Percentiles rank a stretch among this genome's conserved stretches.
phyloP scores from a whole-genome alignment of 805 yeast genomes.

The Barnettozyma pratensis region DNA sequence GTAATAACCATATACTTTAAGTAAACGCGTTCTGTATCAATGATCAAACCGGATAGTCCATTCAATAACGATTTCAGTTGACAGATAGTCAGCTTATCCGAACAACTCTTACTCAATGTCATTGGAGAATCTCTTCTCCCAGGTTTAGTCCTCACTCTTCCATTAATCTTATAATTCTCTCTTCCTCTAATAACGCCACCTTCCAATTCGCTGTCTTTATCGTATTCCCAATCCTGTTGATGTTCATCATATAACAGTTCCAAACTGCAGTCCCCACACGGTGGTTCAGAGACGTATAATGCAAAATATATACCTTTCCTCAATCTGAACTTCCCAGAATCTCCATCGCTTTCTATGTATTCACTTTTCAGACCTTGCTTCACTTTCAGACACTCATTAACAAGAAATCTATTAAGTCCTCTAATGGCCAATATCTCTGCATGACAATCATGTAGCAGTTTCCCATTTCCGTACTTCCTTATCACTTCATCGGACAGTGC shows the following conservation, averaged over 20 bases:
- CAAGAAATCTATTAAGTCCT: constrained; percentile 46
- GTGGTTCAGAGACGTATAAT: constrained; percentile 66
- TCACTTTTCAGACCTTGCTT: constrained; percentile 8
- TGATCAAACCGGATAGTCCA: constrained; percentile 33
- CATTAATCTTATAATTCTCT: constrained; percentile 46
- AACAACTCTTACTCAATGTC: constrained; percentile 78
- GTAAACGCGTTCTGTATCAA: constrained; percentile 31
- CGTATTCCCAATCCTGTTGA: constrained; percentile 17
- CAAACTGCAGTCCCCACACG: constrained; percentile 91
- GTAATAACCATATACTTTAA: constrained; percentile 50
- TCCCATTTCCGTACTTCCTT: constrained; percentile 43
- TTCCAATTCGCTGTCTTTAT: constrained; percentile 9
- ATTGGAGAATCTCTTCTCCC: constrained; percentile 77
- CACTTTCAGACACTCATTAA: constrained; percentile 14
- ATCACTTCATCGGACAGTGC: constrained; percentile 53
- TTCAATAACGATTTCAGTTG: constrained; percentile 56
- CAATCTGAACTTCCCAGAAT: constrained; percentile 24
- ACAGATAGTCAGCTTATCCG: constrained; percentile 70
- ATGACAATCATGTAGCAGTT: constrained; percentile 78
- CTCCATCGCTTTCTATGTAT: constrained; percentile 2
- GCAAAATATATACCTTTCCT: constrained; percentile 41
- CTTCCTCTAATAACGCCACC: constrained; percentile 53
- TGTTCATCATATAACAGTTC: constrained; percentile 30
- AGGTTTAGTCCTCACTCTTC: constrained; percentile 85
- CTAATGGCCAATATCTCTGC: constrained; percentile 80